A percentile compares a stretch with the other conserved stretches of the same genome.
phyloP scores from a whole-genome alignment of 129 eudicot genomes.

The Ambrosia trifida region DNA sequence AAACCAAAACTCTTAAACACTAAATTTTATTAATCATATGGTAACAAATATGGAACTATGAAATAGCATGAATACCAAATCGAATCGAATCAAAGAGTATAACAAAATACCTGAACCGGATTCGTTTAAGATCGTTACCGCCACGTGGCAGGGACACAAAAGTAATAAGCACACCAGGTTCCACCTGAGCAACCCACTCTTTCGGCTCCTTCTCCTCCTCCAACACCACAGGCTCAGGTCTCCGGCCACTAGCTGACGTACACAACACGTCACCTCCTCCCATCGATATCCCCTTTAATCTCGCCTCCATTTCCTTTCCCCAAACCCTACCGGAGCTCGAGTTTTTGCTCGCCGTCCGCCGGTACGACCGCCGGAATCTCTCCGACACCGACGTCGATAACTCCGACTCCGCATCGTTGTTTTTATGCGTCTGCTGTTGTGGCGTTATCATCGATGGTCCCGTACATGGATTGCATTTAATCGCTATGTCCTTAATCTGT shows the following conservation, averaged over 20 bases:
- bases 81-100: too few relatives aligned
- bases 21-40: too few relatives aligned
- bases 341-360: conserved; percentile 69
- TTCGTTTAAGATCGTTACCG: conserved; percentile 90
- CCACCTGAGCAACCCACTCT: conserved; percentile 90
- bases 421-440: conserved; percentile 35
- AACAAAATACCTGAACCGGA: conserved; percentile 94
- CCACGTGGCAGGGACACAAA: conserved; percentile 84
- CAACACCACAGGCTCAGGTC: conserved; percentile 62
- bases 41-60: too few relatives aligned
- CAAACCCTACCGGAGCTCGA: conserved; percentile 72
- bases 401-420: conserved; percentile 43
- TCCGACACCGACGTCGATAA: conserved; percentile 55
- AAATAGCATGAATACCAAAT: too few relatives aligned
- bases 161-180: conserved; percentile 74
- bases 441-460: conserved; percentile 40
- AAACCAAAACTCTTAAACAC: too few relatives aligned
- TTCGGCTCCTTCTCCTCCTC: conserved; percentile 71
- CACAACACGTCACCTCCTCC: conserved; percentile 44
- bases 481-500: conserved; percentile 92
- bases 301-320: conserved; percentile 86
- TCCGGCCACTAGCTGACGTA: conserved; percentile 63
- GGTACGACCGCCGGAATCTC: conserved; percentile 68
- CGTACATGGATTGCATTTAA: conserved; percentile 80
- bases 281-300: conserved; percentile 69